These are phyloP conservation scores for Mycosphaerella sp. DNA, from an alignment of 2,329 filamentous ascomycete species.

Conservation along the genomic window DNA sequence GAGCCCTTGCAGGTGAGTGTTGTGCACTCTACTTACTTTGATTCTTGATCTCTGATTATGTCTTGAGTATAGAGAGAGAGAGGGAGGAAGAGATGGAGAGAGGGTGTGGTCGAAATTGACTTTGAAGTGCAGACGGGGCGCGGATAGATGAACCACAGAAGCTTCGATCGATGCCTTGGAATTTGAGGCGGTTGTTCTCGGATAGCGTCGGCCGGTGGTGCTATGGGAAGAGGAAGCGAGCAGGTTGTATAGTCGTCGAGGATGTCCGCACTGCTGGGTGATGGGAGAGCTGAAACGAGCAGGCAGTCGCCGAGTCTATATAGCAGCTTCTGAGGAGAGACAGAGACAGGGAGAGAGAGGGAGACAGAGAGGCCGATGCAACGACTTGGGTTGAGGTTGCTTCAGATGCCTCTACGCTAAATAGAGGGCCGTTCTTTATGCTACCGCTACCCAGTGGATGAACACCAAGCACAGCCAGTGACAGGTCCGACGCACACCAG, in stretches of 20 bases:
- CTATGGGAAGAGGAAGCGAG: background rate
- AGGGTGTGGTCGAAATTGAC: constrained; percentile 1
- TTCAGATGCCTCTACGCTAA: constrained; percentile 17
- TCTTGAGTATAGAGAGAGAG: no score
- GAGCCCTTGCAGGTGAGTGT: background rate
- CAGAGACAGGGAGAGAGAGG: no score
- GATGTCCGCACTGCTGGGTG: constrained; percentile 13
- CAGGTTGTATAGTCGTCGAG: background rate
- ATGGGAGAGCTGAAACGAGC: constrained; percentile 23
- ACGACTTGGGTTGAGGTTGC: constrained; percentile 20
- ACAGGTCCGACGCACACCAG: constrained; percentile 32
- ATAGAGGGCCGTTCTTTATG: constrained; percentile 25
- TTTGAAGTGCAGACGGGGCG: background rate
- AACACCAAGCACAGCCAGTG: constrained; percentile 29
- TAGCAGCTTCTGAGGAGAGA: constrained; percentile 18
- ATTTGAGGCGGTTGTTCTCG: constrained; percentile 4
- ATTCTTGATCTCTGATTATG: background rate
- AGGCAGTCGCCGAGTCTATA: constrained; percentile 23
- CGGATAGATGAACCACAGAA: constrained; percentile 4
- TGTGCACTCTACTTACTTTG: background rate
- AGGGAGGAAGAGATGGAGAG: background rate
- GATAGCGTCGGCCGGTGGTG: constrained; percentile 12
- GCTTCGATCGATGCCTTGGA: constrained; percentile 6
- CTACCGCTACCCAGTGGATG: constrained; percentile 22
- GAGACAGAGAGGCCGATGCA: constrained; percentile 16